Evolutionary conservation across 345 rosid genomes (phyloP).

Genomic region (Eucalyptus sp.): DNA sequence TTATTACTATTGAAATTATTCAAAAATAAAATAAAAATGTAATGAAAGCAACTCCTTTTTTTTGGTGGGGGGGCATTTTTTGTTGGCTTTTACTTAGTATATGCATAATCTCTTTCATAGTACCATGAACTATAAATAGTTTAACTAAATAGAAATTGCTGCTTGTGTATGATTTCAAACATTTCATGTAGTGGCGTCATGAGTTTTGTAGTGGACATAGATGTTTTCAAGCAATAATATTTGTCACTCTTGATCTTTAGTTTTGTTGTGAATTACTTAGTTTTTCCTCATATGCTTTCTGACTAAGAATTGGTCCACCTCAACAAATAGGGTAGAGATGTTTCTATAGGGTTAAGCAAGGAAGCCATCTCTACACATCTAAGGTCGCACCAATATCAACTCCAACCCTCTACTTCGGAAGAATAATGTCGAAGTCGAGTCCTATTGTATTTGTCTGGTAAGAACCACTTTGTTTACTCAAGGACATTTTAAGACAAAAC

Average conservation of each 20-base stretch:
- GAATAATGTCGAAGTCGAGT: neutral
- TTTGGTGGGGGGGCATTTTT: too few relatives aligned
- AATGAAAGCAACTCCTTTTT: too few relatives aligned
- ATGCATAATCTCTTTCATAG: too few relatives aligned
- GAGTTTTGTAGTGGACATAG: neutral
- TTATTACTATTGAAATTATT: too few relatives aligned
- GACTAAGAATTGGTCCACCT: too few relatives aligned
- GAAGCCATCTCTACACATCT: neutral
- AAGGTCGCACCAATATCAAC: neutral
- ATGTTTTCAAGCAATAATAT: neutral
- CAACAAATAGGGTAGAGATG: too few relatives aligned
- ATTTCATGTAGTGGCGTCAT: neutral
- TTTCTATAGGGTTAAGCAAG: neutral
- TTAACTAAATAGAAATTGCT: too few relatives aligned
- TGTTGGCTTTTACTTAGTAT: too few relatives aligned
- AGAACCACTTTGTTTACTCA: neutral
- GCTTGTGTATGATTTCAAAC: too few relatives aligned
- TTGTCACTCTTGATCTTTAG: neutral
- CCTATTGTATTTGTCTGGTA: neutral
- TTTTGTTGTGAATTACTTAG: neutral
- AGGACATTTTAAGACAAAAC: neutral
- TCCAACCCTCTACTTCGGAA: neutral
- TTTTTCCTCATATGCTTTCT: neutral
- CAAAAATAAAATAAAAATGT: too few relatives aligned
- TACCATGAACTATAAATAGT: too few relatives aligned